Evolutionary conservation across 1,139 yeast species (phyloP).

Genomic region (Candida anutae): DNA sequence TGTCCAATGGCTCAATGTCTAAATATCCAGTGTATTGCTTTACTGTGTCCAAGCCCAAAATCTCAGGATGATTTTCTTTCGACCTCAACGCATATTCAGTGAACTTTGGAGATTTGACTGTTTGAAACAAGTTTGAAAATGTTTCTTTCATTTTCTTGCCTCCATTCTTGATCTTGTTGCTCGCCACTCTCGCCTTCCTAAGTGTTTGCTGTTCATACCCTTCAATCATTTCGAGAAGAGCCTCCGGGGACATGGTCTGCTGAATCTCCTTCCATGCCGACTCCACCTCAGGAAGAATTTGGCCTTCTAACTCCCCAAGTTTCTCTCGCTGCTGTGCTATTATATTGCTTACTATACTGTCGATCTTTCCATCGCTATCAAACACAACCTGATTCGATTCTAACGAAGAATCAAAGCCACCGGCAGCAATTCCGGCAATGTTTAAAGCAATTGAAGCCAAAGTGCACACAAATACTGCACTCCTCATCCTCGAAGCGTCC

Average conservation of each 20-base stretch:
- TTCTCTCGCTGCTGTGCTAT: conserved; percentile 5
- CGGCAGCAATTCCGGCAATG: conserved; percentile 3
- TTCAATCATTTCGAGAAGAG: conserved; percentile 13
- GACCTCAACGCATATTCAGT: conserved; percentile 33
- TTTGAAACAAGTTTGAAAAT: conserved; percentile 6
- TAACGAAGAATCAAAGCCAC: neutral
- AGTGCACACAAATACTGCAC: conserved; percentile 1
- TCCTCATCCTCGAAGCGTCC: conserved; percentile 2
- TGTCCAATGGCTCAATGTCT: conserved; percentile 46
- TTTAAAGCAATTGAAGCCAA: conserved; percentile 3
- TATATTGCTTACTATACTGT: conserved; percentile 1
- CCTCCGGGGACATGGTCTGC: conserved; percentile 9
- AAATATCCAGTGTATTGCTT: conserved; percentile 61
- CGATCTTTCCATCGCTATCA: neutral
- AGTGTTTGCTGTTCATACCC: conserved; percentile 10
- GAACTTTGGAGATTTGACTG: conserved; percentile 11
- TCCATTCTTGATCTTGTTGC: conserved; percentile 8
- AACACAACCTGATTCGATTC: no score
- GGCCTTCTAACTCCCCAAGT: conserved; percentile 3
- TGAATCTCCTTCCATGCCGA: conserved; percentile 22
- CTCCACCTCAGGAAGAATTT: conserved; percentile 5
- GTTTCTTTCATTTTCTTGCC: conserved; percentile 5
- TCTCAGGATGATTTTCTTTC: conserved; percentile 33
- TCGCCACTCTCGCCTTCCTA: conserved; percentile 2
- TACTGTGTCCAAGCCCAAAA: conserved; percentile 46